Base-by-base conservation (phyloP, 2,329 filamentous ascomycete genomes). In the Epichloe brachyelytri region DNA sequence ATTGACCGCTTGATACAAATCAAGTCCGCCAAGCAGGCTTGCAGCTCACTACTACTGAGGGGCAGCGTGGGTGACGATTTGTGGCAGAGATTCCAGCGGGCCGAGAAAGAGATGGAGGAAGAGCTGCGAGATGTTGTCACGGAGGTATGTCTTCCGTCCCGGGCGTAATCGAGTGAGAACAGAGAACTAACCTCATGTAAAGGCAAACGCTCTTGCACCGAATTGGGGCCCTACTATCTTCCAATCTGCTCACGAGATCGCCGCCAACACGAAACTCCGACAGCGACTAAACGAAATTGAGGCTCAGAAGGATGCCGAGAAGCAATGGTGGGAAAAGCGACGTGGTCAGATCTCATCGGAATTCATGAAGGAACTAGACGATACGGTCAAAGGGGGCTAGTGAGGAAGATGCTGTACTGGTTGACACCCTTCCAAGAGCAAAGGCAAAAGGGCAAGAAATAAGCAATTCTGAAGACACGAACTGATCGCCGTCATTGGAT, bases 71-170 rank as follows among this genome's bases (percentile, higher is more conserved):
- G 93, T 14, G 93, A 98, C 65, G 93, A 98, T 67, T 70, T 98
- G 59, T 95, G 89, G 86, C 88, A 96, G 73, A 78, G 91, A 39
- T 95, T 97, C 68, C 71, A 83, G 69, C 79, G 88, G 48, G 93
- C 91, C 0, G 93, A 98, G 78, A 90, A 94, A 73, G 93, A 98
- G 71, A 94, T 97, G 75, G 90, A 98, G 71, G 88, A 89, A 58
- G 93, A 98, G 71, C 76, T 98, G 55, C 81, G 88, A 60, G 93
- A 98, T 69, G 91, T 97, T 22, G 89, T 97, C 36, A 80, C 83
- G 60, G 91, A 97, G 82, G 89, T 94, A 68, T 55, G 76, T 26
- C 17, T 47, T n/a, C 47, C 11, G 11, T 5, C 7, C 26, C 22
- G 8, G 3, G 10, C 30, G 4, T 30, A 4, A 30, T 11, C 8